A percentile compares a stretch with the other conserved stretches of the same genome.
These are phyloP conservation scores for Petunia hybrid DNA, from an alignment of 305 asterid species.

Conservation along the genomic window DNA sequence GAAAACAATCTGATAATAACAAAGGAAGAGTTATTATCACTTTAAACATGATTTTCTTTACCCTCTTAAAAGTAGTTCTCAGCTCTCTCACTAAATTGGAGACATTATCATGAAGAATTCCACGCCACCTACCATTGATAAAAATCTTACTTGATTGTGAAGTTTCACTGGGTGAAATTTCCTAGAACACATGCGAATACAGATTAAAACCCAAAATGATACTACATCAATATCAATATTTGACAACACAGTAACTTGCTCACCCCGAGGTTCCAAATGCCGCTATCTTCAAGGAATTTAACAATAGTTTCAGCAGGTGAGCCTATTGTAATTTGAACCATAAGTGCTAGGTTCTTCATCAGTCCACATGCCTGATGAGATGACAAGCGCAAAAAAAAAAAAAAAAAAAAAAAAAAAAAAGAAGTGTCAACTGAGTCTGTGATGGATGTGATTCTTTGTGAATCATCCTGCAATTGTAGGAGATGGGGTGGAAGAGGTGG, in stretches of 20 bases:
- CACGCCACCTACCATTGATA: constrained; percentile 94
- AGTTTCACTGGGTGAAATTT: constrained; percentile 90
- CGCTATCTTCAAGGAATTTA: constrained; percentile 93
- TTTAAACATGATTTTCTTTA: constrained; percentile 43
- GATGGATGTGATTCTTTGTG: neutral
- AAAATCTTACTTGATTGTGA: constrained; percentile 87
- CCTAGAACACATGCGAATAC: constrained; percentile 51
- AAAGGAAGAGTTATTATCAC: neutral
- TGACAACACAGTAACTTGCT: no score
- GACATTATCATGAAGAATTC: constrained; percentile 90
- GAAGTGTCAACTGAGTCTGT: constrained; percentile 28
- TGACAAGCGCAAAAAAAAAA: no score
- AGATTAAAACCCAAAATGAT: constrained; percentile 23
- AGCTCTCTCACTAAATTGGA: constrained; percentile 71
- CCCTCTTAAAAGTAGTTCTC: constrained; percentile 80
- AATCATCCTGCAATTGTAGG: no score
- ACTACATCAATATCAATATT: constrained; percentile 26
- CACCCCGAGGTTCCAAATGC: constrained; percentile 94
- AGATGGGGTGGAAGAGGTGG: no score
- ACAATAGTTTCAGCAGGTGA: constrained; percentile 89
- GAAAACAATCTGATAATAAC: neutral
- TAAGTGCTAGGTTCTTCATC: constrained; percentile 92
- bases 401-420: constrained; percentile 24
- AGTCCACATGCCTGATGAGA: constrained; percentile 82
- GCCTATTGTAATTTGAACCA: constrained; percentile 91